Evolutionary conservation across 495 filamentous ascomycete species (phyloP), one percentile per base, ranked within the genome.

Genomic region (Xylaria bambusicola): DNA sequence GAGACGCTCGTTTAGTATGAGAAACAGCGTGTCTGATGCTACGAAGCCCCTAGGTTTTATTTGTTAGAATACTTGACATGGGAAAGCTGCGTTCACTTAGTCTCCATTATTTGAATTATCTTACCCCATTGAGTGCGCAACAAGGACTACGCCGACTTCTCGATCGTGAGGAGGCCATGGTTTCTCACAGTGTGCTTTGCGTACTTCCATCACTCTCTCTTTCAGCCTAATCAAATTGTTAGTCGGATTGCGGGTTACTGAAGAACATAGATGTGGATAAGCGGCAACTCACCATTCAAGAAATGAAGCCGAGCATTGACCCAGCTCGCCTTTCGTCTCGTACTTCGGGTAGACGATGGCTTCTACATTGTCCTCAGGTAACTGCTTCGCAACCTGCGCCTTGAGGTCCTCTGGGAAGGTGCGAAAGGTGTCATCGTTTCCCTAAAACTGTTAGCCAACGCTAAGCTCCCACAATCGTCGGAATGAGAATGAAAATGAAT

Each of bases 101-200:
- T 15, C 13, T 35, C 7, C 10, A 2, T 9, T 27, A n/a, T n/a
- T n/a, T n/a, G n/a, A n/a, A n/a, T n/a, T n/a, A n/a, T n/a, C 75
- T 58, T 56, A 77, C 75, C 93, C 94, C 94, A 98, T 98, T 8
- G 88, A 93, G 70, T 98, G 94, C 20, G 93, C 93, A 17, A 96
- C 77, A 0, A 98, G 75, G 48, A 97, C 81, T 15, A 89, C 88
- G 58, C 86, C 88, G 18, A 97, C 92, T 0, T 85, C 87, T 13
- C 92, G 90, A 57, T 96, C 92, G 57, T 93, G 81, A 4, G 91
- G 94, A 7, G 93, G 94, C 38, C 89, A 93, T 20, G 90, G 85
- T 0, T 86, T 92, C 2, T 80, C 77, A 60, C 87, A 83, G 20
- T 71, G 81, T 74, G 66, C 91, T 84, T 80, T 98, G 86, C 77